Conservation (phyloP, 768 basidiomycete genomes). For the Tricholoma matsutake region DNA sequence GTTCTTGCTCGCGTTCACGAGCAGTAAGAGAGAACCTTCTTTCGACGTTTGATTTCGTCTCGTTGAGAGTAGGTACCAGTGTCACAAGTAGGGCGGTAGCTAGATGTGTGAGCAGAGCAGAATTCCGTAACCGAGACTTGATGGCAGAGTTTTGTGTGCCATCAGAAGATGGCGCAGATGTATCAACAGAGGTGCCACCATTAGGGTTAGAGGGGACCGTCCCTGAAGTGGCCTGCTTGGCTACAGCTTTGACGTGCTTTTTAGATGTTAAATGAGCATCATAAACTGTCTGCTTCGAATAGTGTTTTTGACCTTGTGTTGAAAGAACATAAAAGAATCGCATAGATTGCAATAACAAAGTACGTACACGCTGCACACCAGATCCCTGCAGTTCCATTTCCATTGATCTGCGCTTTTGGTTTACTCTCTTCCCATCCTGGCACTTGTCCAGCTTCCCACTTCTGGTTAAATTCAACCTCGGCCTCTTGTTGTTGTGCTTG, state of each 20-base stretch:
- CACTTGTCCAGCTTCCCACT: constrained; percentile 79
- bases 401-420: constrained; percentile 43
- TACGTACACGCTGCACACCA: constrained; percentile 93
- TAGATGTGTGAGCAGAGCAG: constrained; percentile 73
- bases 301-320: constrained; percentile 80
- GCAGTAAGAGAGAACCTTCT: constrained; percentile 95
- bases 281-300: constrained; percentile 97
- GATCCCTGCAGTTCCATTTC: constrained; percentile 53
- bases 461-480: constrained; percentile 66
- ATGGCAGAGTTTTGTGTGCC: constrained; percentile 29
- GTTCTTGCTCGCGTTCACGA: constrained; percentile 94
- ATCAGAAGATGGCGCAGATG: constrained; percentile 17
- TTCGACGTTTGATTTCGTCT: constrained; percentile 96
- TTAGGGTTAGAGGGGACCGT: constrained; percentile 55
- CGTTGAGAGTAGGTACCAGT: constrained; percentile 67
- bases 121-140: constrained; percentile 53
- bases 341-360: neutral
- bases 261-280: constrained; percentile 94
- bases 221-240: constrained; percentile 58
- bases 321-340: constrained; percentile 5
- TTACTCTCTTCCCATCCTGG: constrained; percentile 66
- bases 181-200: constrained; percentile 36
- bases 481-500: constrained; percentile 63
- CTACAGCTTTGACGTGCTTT: constrained; percentile 91
- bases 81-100: constrained; percentile 61